These are phyloP conservation scores for Pestalotiopsis sp. DNA, from an alignment of 2,329 filamentous ascomycete species.

Conservation along the genomic window DNA sequence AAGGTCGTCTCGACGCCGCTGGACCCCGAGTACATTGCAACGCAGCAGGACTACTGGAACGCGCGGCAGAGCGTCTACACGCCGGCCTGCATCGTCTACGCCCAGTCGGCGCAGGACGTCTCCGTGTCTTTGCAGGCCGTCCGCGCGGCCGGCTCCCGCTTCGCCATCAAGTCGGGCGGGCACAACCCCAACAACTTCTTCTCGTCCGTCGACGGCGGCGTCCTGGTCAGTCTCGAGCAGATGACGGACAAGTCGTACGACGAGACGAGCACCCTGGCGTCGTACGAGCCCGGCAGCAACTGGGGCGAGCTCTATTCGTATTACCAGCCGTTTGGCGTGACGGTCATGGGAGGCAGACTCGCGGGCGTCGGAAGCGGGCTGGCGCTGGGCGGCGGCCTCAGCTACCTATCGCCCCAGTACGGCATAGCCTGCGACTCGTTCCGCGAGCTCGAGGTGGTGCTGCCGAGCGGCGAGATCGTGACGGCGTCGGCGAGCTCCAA, in stretches of 20 bases:
- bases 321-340: conserved; percentile 20
- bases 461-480: conserved; percentile 26
- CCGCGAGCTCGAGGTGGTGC: conserved; percentile 28
- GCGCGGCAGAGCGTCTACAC: conserved; percentile 23
- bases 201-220: conserved; percentile 25
- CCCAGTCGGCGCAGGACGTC: conserved; percentile 25
- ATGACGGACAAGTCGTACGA: conserved; percentile 27
- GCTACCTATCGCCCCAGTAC: conserved; percentile 27
- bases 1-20: conserved; percentile 17
- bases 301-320: conserved; percentile 26
- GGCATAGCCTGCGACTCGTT: conserved; percentile 29
- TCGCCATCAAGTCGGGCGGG: conserved; percentile 27
- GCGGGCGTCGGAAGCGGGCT: conserved; percentile 26
- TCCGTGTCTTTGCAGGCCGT: conserved; percentile 26
- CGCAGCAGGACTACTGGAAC: conserved; percentile 27
- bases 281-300: conserved; percentile 24
- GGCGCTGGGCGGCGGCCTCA: conserved; percentile 26
- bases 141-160: conserved; percentile 19
- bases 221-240: conserved; percentile 23
- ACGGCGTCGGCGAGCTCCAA: conserved; percentile 20
- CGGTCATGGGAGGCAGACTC: conserved; percentile 25
- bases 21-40: conserved; percentile 18
- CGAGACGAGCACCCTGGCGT: conserved; percentile 22
- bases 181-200: conserved; percentile 28
- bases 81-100: conserved; percentile 28